A percentile compares a stretch with the other conserved stretches of the same genome.
These are phyloP conservation scores for Laguncularia racemosa DNA, from an alignment of 345 rosid genomes.

Conservation along the genomic window DNA sequence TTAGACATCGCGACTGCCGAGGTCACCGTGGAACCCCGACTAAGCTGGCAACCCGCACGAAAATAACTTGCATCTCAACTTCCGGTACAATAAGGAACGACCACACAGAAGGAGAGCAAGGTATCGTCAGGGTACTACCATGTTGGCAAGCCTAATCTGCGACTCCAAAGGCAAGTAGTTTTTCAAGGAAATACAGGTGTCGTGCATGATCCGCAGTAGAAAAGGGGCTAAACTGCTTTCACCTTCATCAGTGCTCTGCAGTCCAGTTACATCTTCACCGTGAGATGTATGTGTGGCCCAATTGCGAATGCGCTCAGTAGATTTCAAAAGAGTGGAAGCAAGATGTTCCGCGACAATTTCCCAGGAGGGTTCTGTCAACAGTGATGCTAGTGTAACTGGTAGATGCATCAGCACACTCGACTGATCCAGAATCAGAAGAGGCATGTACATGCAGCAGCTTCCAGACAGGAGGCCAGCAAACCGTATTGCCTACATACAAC, in stretches of 20 bases:
- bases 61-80: too few species aligned
- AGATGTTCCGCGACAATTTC: constrained; percentile 45
- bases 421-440: constrained; percentile 57
- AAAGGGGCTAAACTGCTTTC: constrained; percentile 35
- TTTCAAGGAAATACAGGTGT: constrained; percentile 43
- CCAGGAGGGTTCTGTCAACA: constrained; percentile 54
- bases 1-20: too few species aligned
- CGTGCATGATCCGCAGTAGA: constrained; percentile 45
- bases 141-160: constrained; percentile 61
- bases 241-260: constrained; percentile 31
- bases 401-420: constrained; percentile 50
- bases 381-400: constrained; percentile 61
- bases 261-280: constrained; percentile 13
- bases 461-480: constrained; percentile 71
- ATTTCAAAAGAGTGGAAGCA: constrained; percentile 41
- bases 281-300: constrained; percentile 21
- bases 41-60: too few species aligned
- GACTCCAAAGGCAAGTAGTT: constrained; percentile 61
- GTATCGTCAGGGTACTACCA: constrained; percentile 20
- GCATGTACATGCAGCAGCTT: constrained; percentile 86
- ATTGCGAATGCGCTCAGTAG: constrained; percentile 52
- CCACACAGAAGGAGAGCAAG: too few species aligned
- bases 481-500: constrained; percentile 41
- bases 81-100: too few species aligned
- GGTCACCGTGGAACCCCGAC: too few species aligned